A percentile compares a stretch with the other conserved stretches of the same genome.
These are phyloP conservation scores for Hemerocallis citrina DNA, from an alignment of 106 monocot species.

Conservation along the genomic window DNA sequence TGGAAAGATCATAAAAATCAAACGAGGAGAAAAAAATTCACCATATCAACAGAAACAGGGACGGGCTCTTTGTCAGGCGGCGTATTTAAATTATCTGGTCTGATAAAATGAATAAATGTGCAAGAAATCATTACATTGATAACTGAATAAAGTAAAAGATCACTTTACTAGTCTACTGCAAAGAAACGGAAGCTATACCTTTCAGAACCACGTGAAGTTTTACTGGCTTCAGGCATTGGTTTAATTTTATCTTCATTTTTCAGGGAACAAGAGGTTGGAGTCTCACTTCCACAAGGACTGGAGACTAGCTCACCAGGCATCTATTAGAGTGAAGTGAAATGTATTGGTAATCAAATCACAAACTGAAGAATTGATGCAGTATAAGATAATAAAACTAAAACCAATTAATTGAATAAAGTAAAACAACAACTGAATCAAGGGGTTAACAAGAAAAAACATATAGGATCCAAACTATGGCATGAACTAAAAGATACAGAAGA, in stretches of 20 bases:
- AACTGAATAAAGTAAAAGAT: not conserved
- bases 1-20: not conserved
- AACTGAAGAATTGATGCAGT: not conserved
- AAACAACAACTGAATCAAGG: not conserved
- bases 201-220: not conserved
- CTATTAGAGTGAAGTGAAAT: not conserved
- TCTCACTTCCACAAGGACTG: not conserved
- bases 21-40: not conserved
- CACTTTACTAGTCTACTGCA: not conserved
- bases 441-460: not conserved
- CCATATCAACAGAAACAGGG: not conserved
- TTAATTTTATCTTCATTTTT: slow-evolving; percentile 1
- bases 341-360: not conserved
- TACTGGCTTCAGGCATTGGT: not conserved
- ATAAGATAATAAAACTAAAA: not conserved
- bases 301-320: not conserved
- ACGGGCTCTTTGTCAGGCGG: not conserved
- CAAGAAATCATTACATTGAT: not conserved
- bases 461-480: not conserved
- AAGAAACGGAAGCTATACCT: slow-evolving; percentile 1
- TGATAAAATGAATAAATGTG: not conserved
- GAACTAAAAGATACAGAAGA: not conserved
- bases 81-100: slow-evolving; percentile 2
- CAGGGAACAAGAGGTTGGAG: not conserved
- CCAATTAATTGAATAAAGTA: not conserved